Percentiles rank a stretch among this genome's conserved stretches.
These are phyloP conservation scores for Aspergillus spinulosporus DNA, from an alignment of 2,329 filamentous ascomycete genomes.

Conservation along the genomic window DNA sequence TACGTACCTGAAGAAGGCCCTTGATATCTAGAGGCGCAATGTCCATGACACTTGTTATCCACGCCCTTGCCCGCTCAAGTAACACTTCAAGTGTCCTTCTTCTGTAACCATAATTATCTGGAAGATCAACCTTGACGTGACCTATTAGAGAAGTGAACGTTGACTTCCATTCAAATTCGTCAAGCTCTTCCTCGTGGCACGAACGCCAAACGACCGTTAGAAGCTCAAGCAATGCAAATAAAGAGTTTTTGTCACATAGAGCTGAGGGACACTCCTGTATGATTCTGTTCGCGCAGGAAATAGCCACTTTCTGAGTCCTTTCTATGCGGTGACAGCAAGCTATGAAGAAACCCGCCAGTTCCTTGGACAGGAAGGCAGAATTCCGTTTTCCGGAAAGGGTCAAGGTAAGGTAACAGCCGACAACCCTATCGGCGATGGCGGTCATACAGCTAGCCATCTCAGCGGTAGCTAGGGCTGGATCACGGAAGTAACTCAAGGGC, in stretches of 20 bases:
- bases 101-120: constrained; percentile 84
- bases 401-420: constrained; percentile 76
- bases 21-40: constrained; percentile 92
- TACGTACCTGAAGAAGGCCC: constrained; percentile 68
- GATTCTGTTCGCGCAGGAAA: constrained; percentile 79
- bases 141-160: constrained; percentile 75
- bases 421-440: constrained; percentile 65
- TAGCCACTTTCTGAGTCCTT: constrained; percentile 84
- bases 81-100: constrained; percentile 76
- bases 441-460: constrained; percentile 64
- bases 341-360: constrained; percentile 81
- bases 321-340: constrained; percentile 92
- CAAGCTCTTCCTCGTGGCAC: constrained; percentile 90
- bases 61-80: constrained; percentile 72
- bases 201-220: constrained; percentile 93
- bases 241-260: constrained; percentile 81
- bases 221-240: constrained; percentile 90
- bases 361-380: constrained; percentile 33
- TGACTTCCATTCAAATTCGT: constrained; percentile 85
- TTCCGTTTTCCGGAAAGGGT: constrained; percentile 70
- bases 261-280: constrained; percentile 82
- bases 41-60: constrained; percentile 78
- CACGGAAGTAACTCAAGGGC: constrained; percentile 88
- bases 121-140: constrained; percentile 82
- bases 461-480: constrained; percentile 72